Conservation (phyloP, 2,329 filamentous ascomycete species). For the Gliomastix tumulicola region DNA sequence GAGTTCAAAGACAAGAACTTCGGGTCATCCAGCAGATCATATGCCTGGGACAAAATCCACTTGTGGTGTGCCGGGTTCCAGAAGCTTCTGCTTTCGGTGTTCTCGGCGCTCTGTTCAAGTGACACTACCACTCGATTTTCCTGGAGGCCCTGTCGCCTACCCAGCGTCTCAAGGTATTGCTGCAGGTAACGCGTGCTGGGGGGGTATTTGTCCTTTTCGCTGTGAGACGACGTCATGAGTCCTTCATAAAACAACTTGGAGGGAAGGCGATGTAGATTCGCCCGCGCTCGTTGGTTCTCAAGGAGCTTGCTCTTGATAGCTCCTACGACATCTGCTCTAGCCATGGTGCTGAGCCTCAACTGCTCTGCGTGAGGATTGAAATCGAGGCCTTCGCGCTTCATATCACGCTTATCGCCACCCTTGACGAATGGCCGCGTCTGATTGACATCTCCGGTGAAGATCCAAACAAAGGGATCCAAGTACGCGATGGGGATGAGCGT, state of each 20-base stretch:
- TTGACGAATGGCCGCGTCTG: constrained; percentile 35
- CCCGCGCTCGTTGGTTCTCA: constrained; percentile 28
- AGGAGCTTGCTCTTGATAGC: constrained; percentile 23
- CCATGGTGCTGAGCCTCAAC: constrained; percentile 27
- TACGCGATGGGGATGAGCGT: constrained; percentile 35
- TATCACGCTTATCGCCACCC: constrained; percentile 10
- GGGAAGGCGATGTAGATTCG: constrained; percentile 29
- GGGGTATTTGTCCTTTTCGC: constrained; percentile 14
- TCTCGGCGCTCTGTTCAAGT: constrained; percentile 15
- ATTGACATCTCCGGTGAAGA: constrained; percentile 37
- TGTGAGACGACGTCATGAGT: constrained; percentile 26
- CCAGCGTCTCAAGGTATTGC: constrained; percentile 18
- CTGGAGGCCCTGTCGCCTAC: constrained; percentile 7
- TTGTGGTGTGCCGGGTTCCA: constrained; percentile 29
- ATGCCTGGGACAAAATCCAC: constrained; percentile 25
- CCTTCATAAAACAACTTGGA: constrained; percentile 32
- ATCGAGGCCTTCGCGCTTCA: constrained; percentile 9
- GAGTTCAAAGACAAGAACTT: constrained; percentile 19
- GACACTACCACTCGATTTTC: constrained; percentile 30
- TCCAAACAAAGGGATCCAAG: constrained; percentile 33
- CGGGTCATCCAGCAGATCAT: constrained; percentile 18
- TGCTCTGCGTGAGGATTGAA: constrained; percentile 24
- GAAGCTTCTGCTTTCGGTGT: constrained; percentile 18
- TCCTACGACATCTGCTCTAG: constrained; percentile 21
- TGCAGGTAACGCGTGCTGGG: constrained; percentile 16